phyloP scores from a whole-genome alignment of 352 stramenopile genomes.

The Pythium rishiriense region DNA sequence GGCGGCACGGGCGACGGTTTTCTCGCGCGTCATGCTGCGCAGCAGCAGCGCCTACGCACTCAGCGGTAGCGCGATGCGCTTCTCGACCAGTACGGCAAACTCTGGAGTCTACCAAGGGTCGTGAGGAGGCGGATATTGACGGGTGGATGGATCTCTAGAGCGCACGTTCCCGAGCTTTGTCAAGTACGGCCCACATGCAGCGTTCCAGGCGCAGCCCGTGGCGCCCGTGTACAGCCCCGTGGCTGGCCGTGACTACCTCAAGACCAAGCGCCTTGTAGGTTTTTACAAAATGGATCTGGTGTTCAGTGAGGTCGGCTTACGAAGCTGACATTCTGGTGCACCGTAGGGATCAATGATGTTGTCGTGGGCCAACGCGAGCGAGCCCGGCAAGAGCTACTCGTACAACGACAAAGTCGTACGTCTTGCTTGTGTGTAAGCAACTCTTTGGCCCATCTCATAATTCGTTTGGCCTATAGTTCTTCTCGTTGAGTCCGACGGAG shows the following conservation, averaged over 20 bases:
- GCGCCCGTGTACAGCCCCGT: conserved; percentile 60
- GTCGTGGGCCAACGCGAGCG: conserved; percentile 73
- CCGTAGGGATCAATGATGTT: conserved; percentile 78
- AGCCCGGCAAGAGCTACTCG: conserved; percentile 64
- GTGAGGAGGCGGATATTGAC: too few relatives aligned
- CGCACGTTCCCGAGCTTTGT: conserved; percentile 81
- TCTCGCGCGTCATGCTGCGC: conserved; percentile 14
- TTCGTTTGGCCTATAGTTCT: conserved; percentile 47
- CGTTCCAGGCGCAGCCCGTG: conserved; percentile 72
- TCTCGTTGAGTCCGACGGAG: conserved; percentile 76
- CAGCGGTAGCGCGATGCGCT: not conserved
- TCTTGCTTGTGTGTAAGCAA: not conserved
- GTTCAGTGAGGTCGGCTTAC: not conserved
- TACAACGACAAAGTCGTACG: conserved; percentile 82
- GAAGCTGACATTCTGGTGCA: conserved; percentile 4
- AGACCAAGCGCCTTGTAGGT: conserved; percentile 75
- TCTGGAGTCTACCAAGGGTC: too few relatives aligned
- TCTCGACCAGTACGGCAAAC: conserved; percentile 23
- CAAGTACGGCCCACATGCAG: conserved; percentile 67
- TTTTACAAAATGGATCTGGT: not conserved
- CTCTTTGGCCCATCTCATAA: not conserved
- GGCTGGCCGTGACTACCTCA: conserved; percentile 65
- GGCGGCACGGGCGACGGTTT: conserved; percentile 13
- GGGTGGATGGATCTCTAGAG: conserved; percentile 5
- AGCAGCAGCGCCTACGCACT: not conserved